These are phyloP conservation scores for Fusarium foetens DNA, from an alignment of 2,329 filamentous ascomycete genomes.

Conservation along the genomic window DNA sequence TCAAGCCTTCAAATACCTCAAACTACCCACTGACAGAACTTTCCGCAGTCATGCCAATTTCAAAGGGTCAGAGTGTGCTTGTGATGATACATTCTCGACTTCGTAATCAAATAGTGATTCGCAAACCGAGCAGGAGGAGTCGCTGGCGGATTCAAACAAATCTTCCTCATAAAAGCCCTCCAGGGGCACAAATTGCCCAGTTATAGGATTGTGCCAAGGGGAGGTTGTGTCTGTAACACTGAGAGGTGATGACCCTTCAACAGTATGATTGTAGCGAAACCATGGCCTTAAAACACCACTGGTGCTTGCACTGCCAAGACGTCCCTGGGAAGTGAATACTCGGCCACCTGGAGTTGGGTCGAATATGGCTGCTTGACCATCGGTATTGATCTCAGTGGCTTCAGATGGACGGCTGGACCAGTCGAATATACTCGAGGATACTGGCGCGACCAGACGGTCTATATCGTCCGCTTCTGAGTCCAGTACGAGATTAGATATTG, in stretches of 20 bases:
- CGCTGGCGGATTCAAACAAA: constrained; percentile 6
- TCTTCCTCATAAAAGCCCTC: background rate
- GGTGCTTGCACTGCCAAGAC: background rate
- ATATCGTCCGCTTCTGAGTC: background rate
- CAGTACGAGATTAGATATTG: background rate
- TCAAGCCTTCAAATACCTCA: background rate
- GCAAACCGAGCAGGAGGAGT: background rate
- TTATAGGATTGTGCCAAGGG: background rate
- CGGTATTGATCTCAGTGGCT: background rate
- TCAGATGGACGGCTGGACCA: background rate
- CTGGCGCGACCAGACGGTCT: background rate
- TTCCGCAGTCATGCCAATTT: background rate
- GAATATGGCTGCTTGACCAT: background rate
- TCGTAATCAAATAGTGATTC: background rate
- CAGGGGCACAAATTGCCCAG: background rate
- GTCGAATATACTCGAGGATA: background rate
- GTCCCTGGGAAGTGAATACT: background rate
- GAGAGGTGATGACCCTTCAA: background rate
- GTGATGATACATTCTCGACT: background rate
- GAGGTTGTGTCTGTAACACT: background rate
- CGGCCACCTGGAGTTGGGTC: constrained; percentile 10
- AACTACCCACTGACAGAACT: background rate
- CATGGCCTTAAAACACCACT: background rate
- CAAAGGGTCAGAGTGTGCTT: background rate
- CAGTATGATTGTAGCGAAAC: background rate